Evolutionary conservation across 139 green algal species (phyloP), one percentile per base, ranked within the genome.

Genomic region (Picocystis salinarum): DNA sequence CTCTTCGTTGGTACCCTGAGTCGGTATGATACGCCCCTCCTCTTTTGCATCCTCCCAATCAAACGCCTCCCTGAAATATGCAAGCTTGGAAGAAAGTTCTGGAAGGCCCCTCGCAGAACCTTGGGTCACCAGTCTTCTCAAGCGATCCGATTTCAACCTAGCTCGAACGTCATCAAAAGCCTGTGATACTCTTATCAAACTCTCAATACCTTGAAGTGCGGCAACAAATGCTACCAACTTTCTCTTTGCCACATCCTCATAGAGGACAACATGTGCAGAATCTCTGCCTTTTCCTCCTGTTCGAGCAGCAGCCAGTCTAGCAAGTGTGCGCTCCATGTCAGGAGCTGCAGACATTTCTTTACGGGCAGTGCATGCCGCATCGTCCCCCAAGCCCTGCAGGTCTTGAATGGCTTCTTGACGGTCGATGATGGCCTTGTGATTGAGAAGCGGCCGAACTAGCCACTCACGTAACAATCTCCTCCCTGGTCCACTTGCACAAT

Each of bases 241-340:
- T 24, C 59, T 58, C 24, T 51, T 57, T 25, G 67, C 62, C 3
- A 66, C 53, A 47, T 93, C 83, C 61, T 99, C 88, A 45, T 99
- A 97, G 44, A 95, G 73, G 3, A 99, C 63, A 7, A 96, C 88
- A 37, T 81, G 52, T 0, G 63, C 58, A 3, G 84, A 75, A 33
- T 93, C 70, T 5, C 82, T 58, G 4, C 67, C 70, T 15, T 30
- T 48, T 20, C 47, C 56, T 19, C 73, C 29, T 50, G 33, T 41
- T 39, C 13, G n/a, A 39, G 10, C 56, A 0, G 79, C 70, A 10
- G 58, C 47, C 39, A 95, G 56, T 13, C 88, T 63, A 6, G 76
- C 69, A 9, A 97, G 28, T 2, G 64, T 51, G 1, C 88, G 70
- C 64, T 95, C 83, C 57, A 96, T 42, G 66, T 99, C 88, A 11